Evolutionary conservation across 1,139 yeast species (phyloP), one percentile per base, ranked within the genome.

Genomic region (Nematodospora anomalae): DNA sequence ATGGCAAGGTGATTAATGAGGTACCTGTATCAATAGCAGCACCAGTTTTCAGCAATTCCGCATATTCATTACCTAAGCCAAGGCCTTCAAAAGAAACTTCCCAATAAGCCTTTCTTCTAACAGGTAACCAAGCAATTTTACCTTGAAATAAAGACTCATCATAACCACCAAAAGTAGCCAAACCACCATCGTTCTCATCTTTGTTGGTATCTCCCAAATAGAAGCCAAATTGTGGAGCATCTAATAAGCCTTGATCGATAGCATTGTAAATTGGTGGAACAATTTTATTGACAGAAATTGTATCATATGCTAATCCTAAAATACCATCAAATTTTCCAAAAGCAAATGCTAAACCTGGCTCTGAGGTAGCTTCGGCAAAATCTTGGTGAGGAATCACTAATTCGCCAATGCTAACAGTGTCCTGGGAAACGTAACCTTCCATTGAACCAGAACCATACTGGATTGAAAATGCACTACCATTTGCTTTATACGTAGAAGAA

Each of bases 1-100:
- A 82, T 49, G 98, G 98, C 57, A 92, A 75, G 34, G 96, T 89
- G 63, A 92, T 84, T 64, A 92, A 77, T 20, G 97, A 90, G 47
- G 98, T 92, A 67, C 98, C 98, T 42, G 98, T 92, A 64, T 92
- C 98, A 57, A 92, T 87, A 43, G 96, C 97, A 53, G 97, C 98
- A 62, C 98, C 98, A 44, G 92, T 83, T 54, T 72, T 71, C 52
- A 75, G 77, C 56, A 92, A 78, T 53, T 76, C 80, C 33, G 97
- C 96, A 55, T 76, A 84, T 67, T 92, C 96, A 47, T 83, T 84
- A 52, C 98, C 98, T 46, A 92, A 75, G 26, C 90, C 87, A 58
- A 92, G 72, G 52, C 96, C 90, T 53, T 88, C 88, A 50, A 92
- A 83, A 47, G 84, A 77, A 43, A 92, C 98, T 73, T 92, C 98